phyloP scores from a whole-genome alignment of 1,284 basidiomycete genomes.

The Cutaneotrichosporon daszewskae region DNA sequence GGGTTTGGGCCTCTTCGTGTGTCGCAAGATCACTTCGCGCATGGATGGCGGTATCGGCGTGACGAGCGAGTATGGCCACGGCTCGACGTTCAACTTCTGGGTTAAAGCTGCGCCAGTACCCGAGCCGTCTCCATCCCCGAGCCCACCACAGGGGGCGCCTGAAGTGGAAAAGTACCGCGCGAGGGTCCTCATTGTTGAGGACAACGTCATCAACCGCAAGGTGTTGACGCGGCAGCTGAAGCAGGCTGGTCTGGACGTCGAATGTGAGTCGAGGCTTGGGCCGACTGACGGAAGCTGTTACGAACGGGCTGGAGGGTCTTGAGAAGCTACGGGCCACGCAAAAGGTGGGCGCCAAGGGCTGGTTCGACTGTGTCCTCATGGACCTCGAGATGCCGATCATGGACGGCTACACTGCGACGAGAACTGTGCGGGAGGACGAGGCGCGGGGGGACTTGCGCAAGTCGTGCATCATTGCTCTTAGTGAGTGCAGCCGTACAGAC shows the following conservation, averaged over 20 bases:
- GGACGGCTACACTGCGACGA: conserved; percentile 19
- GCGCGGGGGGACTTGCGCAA: conserved; percentile 2
- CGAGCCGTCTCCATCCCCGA: conserved; percentile 2
- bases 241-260: conserved; percentile 10
- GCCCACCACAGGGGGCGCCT: not conserved
- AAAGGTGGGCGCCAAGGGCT: not conserved
- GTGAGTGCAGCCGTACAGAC: conserved; percentile 5
- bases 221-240: conserved; percentile 19
- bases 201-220: conserved; percentile 42
- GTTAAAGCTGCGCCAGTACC: conserved; percentile 16
- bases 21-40: conserved; percentile 23
- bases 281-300: conserved; percentile 24
- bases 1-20: conserved; percentile 31
- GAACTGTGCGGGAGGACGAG: conserved; percentile 13
- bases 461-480: conserved; percentile 14
- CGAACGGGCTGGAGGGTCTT: conserved; percentile 48
- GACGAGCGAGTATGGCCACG: conserved; percentile 19
- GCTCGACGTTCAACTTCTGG: conserved; percentile 47
- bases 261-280: not conserved
- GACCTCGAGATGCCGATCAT: conserved; percentile 45
- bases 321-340: conserved; percentile 24
- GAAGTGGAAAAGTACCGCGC: not conserved
- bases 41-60: conserved; percentile 31
- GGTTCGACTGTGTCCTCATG: conserved; percentile 44
- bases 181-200: conserved; percentile 33